These are phyloP conservation scores for Paramecium primaurelia DNA, from an alignment of 73 alveolate genomes.

Conservation along the genomic window DNA sequence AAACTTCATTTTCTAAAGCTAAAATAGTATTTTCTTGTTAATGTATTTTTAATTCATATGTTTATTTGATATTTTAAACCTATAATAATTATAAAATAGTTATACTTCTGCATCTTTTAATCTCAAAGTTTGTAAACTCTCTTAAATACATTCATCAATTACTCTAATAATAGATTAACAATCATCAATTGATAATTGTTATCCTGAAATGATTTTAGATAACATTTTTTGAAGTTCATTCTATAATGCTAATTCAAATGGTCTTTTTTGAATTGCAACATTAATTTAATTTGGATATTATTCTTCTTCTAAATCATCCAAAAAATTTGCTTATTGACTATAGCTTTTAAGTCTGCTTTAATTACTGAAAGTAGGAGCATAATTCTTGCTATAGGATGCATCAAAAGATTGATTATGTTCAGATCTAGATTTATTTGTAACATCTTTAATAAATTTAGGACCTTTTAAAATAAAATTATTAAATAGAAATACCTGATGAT, in stretches of 20 bases:
- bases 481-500: not conserved
- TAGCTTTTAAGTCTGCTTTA: not conserved
- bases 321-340: constrained; percentile 19
- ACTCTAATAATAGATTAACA: not conserved
- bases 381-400: constrained; percentile 11
- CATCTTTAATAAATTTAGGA: constrained; percentile 38
- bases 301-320: constrained; percentile 47
- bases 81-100: not conserved
- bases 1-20: constrained; percentile 12
- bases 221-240: constrained; percentile 47
- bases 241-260: not conserved
- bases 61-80: not conserved
- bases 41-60: not conserved
- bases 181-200: not conserved
- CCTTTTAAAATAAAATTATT: not conserved
- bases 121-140: not conserved
- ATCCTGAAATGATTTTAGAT: not conserved
- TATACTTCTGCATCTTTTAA: not conserved
- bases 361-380: constrained; percentile 18
- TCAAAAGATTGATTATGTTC: constrained; percentile 46
- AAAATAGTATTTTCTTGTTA: not conserved
- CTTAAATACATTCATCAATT: constrained; percentile 26
- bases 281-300: constrained; percentile 25
- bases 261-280: not conserved
- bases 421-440: not conserved